phyloP scores from a whole-genome alignment of 73 alveolate genomes.

The Paramecium sonneborni region DNA sequence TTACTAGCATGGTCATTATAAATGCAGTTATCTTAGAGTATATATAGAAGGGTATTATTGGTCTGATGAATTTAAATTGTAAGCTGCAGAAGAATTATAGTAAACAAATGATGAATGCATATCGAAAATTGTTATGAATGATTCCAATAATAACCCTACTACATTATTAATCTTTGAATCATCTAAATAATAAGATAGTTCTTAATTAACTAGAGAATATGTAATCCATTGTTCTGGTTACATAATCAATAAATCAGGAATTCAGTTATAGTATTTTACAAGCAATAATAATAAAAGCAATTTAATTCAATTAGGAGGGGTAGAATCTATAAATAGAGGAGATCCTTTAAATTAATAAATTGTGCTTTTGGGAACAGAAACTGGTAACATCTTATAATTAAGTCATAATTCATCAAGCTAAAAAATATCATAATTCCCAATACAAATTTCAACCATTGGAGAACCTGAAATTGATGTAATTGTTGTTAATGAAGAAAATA shows the following conservation, averaged over 20 bases:
- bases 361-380: background rate
- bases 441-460: conserved; percentile 3
- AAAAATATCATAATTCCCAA: background rate
- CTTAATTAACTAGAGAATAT: background rate
- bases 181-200: background rate
- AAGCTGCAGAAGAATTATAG: background rate
- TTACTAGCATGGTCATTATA: background rate
- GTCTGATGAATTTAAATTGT: conserved; percentile 27
- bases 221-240: background rate
- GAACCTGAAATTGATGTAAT: conserved; percentile 29
- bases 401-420: background rate
- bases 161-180: background rate
- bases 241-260: background rate
- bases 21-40: background rate
- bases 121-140: background rate
- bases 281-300: conserved; percentile 22
- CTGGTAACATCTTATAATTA: background rate
- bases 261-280: background rate
- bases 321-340: background rate
- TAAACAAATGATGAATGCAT: background rate
- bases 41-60: background rate
- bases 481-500: background rate
- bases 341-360: conserved; percentile 25
- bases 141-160: background rate
- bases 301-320: background rate